A percentile compares a stretch with the other conserved stretches of the same genome.
Evolutionary conservation across 2,329 filamentous ascomycete genomes (phyloP).

Genomic region (Mycosphaerelloides madeirae): DNA sequence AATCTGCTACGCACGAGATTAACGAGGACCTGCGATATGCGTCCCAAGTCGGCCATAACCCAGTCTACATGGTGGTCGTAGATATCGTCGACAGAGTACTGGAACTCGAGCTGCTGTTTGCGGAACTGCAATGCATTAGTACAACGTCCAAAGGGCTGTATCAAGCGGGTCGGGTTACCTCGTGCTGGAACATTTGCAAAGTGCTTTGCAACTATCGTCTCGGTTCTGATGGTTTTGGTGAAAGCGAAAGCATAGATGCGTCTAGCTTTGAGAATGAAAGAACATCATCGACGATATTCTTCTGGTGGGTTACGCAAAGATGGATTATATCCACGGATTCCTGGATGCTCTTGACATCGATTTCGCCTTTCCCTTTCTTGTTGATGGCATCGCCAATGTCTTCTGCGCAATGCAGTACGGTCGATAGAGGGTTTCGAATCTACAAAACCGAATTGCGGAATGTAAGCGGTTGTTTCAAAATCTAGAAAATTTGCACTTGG

Average conservation of each 20-base stretch:
- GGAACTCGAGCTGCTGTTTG: conserved; percentile 28
- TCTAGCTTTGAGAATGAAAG: conserved; percentile 34
- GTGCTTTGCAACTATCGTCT: conserved; percentile 24
- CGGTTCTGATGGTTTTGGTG: conserved; percentile 26
- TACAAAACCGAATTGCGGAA: no score
- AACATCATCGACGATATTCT: conserved; percentile 39
- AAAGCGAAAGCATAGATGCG: conserved; percentile 28
- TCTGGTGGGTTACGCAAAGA: conserved; percentile 43
- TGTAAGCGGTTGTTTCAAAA: no score
- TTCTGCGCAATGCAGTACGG: conserved; percentile 41
- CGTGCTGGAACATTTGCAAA: conserved; percentile 34
- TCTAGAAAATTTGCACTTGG: no score
- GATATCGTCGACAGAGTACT: conserved; percentile 23
- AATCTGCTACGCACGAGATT: conserved; percentile 20
- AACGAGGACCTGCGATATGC: conserved; percentile 30
- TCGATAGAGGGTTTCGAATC: conserved; percentile 33
- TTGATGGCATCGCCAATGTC: conserved; percentile 35
- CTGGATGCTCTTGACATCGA: conserved; percentile 19
- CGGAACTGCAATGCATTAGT: conserved; percentile 12
- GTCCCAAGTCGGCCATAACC: conserved; percentile 27
- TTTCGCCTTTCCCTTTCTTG: conserved; percentile 14
- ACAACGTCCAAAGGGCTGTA: no score
- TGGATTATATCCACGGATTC: conserved; percentile 35
- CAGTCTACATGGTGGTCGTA: conserved; percentile 23
- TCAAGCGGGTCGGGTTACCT: conserved; percentile 4